Conservation (phyloP, 148 eudicot genomes). For the Tetragonia tetragonoides region DNA sequence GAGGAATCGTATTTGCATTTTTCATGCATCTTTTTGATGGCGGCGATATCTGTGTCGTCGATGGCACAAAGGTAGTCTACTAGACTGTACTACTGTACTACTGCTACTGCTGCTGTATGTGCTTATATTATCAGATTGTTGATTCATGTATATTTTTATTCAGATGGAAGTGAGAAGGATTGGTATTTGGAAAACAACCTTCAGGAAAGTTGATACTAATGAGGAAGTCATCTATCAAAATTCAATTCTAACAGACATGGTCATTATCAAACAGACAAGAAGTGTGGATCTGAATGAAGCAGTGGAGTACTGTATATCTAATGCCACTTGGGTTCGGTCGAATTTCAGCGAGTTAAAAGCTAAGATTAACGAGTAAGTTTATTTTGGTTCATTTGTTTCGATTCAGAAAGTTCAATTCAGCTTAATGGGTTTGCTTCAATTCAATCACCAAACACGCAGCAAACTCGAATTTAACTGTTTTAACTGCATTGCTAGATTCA, state of each 20-base stretch:
- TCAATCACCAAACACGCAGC: no score
- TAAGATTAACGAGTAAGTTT: constrained; percentile 14
- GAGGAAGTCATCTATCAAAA: constrained; percentile 16
- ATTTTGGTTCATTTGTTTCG: background rate
- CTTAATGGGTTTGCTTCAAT: no score
- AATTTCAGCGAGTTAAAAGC: background rate
- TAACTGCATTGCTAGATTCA: background rate
- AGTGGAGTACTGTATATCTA: background rate
- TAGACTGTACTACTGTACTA: no score
- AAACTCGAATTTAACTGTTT: background rate
- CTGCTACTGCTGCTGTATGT: no score
- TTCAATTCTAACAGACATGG: constrained; percentile 4
- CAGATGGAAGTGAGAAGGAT: constrained; percentile 21
- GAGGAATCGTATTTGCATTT: constrained; percentile 48
- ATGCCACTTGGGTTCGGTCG: background rate
- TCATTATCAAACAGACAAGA: constrained; percentile 6
- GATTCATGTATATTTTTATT: background rate
- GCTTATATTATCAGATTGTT: no score
- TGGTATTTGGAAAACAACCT: constrained; percentile 9
- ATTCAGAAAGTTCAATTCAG: no score
- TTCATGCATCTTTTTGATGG: constrained; percentile 53
- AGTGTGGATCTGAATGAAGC: background rate
- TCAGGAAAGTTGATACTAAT: background rate
- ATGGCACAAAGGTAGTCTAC: constrained; percentile 16
- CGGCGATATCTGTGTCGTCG: constrained; percentile 44